phyloP scores from a whole-genome alignment of 2,329 filamentous ascomycete genomes.

The Fusarium pseudograminearum region DNA sequence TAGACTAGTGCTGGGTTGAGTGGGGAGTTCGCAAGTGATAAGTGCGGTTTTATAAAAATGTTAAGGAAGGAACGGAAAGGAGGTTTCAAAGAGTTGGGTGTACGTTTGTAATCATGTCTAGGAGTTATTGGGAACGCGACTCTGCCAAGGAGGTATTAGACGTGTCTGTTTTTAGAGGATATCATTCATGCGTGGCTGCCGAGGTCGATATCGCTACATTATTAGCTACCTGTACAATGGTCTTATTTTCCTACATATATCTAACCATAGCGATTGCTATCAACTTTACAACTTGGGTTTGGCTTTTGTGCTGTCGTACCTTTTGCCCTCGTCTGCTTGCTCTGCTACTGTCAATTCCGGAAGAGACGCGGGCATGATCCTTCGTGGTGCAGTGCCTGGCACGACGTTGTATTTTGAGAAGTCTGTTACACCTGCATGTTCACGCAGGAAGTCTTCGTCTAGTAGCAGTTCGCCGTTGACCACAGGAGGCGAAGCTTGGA shows the following conservation, averaged over 20 bases:
- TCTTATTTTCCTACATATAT: constrained; percentile 25
- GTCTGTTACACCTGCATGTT: constrained; percentile 72
- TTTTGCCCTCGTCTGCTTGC: constrained; percentile 82
- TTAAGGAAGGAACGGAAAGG: constrained; percentile 12
- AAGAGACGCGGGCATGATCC: constrained; percentile 81
- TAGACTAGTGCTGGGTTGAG: neutral
- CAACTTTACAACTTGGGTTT: constrained; percentile 55
- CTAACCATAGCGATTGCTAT: constrained; percentile 17
- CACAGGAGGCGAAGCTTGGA: constrained; percentile 66
- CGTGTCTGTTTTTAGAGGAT: constrained; percentile 41
- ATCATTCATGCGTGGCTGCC: constrained; percentile 29
- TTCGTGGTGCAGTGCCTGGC: constrained; percentile 69
- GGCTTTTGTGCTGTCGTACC: constrained; percentile 71
- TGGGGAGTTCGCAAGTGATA: constrained; percentile 1
- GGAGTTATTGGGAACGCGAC: constrained; percentile 43
- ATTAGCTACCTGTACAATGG: constrained; percentile 37
- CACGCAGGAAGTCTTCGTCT: constrained; percentile 84
- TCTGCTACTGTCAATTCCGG: constrained; percentile 79
- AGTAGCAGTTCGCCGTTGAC: constrained; percentile 80
- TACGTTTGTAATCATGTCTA: constrained; percentile 36
- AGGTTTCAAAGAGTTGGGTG: constrained; percentile 37
- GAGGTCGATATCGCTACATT: constrained; percentile 23
- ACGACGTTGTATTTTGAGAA: constrained; percentile 81
- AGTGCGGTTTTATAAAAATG: constrained; percentile 21
- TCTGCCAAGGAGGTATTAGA: constrained; percentile 40